phyloP scores from a whole-genome alignment of 1,139 yeast species.

The Saccharomyces hybrid region DNA sequence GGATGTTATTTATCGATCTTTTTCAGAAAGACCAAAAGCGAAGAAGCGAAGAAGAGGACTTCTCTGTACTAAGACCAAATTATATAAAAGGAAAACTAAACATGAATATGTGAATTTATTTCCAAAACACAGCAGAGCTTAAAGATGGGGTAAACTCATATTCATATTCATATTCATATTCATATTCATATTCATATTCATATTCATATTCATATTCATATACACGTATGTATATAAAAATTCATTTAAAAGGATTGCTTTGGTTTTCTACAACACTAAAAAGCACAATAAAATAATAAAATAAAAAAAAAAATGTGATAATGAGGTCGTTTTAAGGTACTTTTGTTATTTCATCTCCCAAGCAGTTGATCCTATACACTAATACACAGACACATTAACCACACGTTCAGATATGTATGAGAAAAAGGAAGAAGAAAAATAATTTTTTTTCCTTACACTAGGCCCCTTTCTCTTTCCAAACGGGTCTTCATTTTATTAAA shows the following conservation, averaged over 20 bases:
- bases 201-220: neutral
- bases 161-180: neutral
- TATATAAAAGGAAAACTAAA: neutral
- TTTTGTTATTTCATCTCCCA: neutral
- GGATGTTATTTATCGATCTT: neutral
- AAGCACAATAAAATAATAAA: neutral
- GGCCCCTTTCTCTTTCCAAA: constrained; percentile 42
- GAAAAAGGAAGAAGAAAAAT: neutral
- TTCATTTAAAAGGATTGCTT: neutral
- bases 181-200: neutral
- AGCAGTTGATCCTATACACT: neutral
- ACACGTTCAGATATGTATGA: neutral
- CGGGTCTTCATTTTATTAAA: constrained; percentile 45
- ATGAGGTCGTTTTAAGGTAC: neutral
- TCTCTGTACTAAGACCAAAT: neutral
- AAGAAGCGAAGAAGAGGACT: too few species aligned
- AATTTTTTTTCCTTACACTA: constrained; percentile 6
- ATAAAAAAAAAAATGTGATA: neutral
- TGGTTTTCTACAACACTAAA: neutral
- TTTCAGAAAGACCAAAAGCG: too few species aligned
- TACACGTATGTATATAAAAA: neutral
- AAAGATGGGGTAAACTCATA: neutral
- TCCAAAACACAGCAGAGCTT: too few species aligned
- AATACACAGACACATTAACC: neutral
- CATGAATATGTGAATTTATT: neutral